A percentile compares a stretch with the other conserved stretches of the same genome.
These are phyloP conservation scores for Vaccinium macrocarpon DNA, from an alignment of 148 eudicot genomes.

Conservation along the genomic window DNA sequence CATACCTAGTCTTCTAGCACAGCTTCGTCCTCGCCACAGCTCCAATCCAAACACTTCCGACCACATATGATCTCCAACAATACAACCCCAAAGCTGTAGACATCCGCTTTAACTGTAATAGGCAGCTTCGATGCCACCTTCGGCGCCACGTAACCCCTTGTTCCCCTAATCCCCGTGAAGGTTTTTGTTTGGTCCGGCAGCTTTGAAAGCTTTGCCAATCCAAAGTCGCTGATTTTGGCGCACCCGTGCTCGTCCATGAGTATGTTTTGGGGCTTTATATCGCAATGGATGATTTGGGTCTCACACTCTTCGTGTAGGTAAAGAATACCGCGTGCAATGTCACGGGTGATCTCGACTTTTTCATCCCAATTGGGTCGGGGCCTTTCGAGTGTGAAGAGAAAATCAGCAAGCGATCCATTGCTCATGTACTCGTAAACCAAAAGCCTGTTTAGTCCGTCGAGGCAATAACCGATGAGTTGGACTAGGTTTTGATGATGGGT, in stretches of 20 bases:
- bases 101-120: background rate
- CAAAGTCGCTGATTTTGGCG: slow-evolving; percentile 10
- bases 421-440: slow-evolving; percentile 10
- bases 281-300: background rate
- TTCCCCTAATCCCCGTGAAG: background rate
- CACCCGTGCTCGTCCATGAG: background rate
- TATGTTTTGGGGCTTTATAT: slow-evolving; percentile 3
- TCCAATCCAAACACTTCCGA: background rate
- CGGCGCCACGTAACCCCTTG: background rate
- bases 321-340: background rate
- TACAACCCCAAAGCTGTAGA: background rate
- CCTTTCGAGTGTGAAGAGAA: background rate
- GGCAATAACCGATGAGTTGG: slow-evolving; percentile 3
- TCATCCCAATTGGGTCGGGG: slow-evolving; percentile 1
- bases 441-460: background rate
- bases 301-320: background rate
- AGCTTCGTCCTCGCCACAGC: background rate
- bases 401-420: slow-evolving; percentile 15
- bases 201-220: slow-evolving; percentile 11
- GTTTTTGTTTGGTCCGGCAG: background rate
- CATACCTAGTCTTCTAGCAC: background rate
- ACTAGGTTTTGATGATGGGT: slow-evolving; percentile 17
- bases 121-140: background rate
- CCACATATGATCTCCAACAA: background rate
- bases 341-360: background rate